Evolutionary conservation across 306 rosid genomes (phyloP).

Genomic region (Quercus berberidifolia): DNA sequence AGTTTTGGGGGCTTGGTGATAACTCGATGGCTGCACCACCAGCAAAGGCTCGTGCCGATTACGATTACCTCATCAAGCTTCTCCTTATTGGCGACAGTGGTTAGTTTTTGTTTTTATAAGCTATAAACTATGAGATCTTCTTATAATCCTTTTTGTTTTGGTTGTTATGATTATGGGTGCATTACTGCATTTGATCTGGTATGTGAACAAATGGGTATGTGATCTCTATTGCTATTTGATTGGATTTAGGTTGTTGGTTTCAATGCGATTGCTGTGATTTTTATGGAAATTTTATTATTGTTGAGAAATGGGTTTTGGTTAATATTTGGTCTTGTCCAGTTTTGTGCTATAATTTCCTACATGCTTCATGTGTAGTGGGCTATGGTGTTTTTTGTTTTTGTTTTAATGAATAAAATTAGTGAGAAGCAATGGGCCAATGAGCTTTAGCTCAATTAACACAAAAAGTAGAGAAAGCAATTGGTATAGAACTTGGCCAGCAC

Average conservation of each 20-base stretch:
- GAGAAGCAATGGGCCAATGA: not conserved
- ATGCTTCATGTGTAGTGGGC: not conserved
- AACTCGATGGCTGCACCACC: constrained; percentile 63
- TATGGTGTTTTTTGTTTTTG: not conserved
- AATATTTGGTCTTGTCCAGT: not conserved
- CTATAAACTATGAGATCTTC: constrained; percentile 6
- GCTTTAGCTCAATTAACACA: too few species aligned
- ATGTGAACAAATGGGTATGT: not conserved
- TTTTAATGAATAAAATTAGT: not conserved
- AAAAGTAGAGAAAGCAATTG: too few species aligned
- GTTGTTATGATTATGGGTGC: not conserved
- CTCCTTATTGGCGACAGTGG: constrained; percentile 92
- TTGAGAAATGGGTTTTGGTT: not conserved
- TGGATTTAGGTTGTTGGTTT: not conserved
- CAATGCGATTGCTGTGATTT: not conserved
- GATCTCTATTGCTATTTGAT: not conserved
- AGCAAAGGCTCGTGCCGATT: constrained; percentile 81
- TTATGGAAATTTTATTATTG: not conserved
- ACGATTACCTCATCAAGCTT: constrained; percentile 87
- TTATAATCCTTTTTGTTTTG: not conserved
- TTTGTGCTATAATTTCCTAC: not conserved
- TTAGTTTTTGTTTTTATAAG: constrained; percentile 19
- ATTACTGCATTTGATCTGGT: not conserved
- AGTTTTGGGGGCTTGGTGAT: constrained; percentile 22
- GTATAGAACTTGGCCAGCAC: too few species aligned